Base-by-base conservation (phyloP, 176 grass and related monocot genomes). In the Dactylis glomerata region DNA sequence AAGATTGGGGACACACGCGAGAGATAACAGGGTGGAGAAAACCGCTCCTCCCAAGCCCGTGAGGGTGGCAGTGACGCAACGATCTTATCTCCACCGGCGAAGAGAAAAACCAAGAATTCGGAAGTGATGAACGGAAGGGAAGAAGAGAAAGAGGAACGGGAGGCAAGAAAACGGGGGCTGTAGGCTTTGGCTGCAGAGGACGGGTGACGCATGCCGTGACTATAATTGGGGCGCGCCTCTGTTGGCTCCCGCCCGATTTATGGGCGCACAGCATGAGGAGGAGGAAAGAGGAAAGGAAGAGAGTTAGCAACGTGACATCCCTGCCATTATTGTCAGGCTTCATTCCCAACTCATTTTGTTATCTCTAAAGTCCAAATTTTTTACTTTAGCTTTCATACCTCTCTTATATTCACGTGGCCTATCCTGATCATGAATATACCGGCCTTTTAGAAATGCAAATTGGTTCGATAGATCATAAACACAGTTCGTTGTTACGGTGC, bases 181-280 rank as follows among this genome's bases (percentile, higher is more conserved):
- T 46, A 46, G 44, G 10, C 44, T 46, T 46, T 46, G 44, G 14
- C 57, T 47, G 27, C 10, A 49, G 76, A 42, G 44, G 11, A 46
- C 44, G 44, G 44, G 11, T 46, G 44, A 46, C 44, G 44, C 44
- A 46, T 46, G 44, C 44, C 44, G 44, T 46, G 63, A 32, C 74
- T 83, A 88, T 83, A 88, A 88, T 73, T 84, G 81, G 75, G 65
- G 73, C 51, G 31, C 66, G 12, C 40, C 73, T 3, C 50, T 38
- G 71, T 34, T 24, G 34, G 58, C 57, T 82, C 46, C 46, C 58
- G 69, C 34, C 68, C 33, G 45, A 66, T 81, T 87, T 81, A 73
- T 81, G 24, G 68, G 69, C 75, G 42, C 44, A 46, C 10, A 46
- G 44, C 44, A 44, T 2, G 34, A 44, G 41, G 41, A 46, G 44